Conservation (phyloP, 2,329 filamentous ascomycete genomes). For the Colletotrichum orchidophilum region DNA sequence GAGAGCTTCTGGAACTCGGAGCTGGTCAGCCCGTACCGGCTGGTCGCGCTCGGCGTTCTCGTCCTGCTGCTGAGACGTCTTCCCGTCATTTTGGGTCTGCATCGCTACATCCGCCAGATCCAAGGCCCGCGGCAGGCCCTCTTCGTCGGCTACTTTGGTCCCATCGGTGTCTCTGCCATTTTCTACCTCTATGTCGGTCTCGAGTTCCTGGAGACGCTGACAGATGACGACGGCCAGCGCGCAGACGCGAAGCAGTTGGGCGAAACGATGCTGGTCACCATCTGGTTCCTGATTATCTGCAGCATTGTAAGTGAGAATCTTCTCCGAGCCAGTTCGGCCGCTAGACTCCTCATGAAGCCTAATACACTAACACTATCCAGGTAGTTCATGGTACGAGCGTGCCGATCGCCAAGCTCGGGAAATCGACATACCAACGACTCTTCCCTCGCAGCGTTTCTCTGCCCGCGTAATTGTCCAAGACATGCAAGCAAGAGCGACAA, state of each 20-base stretch:
- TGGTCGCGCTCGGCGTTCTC: conserved; percentile 77
- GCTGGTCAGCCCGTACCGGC: conserved; percentile 76
- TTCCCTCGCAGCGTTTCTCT: not conserved
- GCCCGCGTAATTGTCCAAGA: not conserved
- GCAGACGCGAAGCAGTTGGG: not conserved
- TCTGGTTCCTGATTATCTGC: not conserved
- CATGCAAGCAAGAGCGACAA: not conserved
- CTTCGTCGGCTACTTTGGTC: conserved; percentile 93
- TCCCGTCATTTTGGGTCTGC: conserved; percentile 78
- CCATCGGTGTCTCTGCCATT: conserved; percentile 87
- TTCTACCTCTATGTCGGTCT: conserved; percentile 87
- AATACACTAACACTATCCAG: not conserved
- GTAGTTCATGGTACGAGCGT: not conserved
- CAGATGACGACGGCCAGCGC: not conserved
- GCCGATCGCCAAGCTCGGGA: not conserved
- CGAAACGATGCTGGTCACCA: not conserved
- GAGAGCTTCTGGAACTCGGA: conserved; percentile 69
- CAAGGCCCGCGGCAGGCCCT: conserved; percentile 77
- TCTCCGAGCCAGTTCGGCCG: not conserved
- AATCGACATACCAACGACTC: not conserved
- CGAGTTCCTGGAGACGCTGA: conserved; percentile 72
- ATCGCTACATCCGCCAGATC: conserved; percentile 82
- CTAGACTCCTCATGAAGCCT: not conserved
- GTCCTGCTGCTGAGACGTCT: conserved; percentile 81
- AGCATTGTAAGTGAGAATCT: not conserved